Percentiles rank a stretch among this genome's conserved stretches.
These are phyloP conservation scores for Fragaria iinumae DNA, from an alignment of 306 rosid genomes.

Conservation along the genomic window DNA sequence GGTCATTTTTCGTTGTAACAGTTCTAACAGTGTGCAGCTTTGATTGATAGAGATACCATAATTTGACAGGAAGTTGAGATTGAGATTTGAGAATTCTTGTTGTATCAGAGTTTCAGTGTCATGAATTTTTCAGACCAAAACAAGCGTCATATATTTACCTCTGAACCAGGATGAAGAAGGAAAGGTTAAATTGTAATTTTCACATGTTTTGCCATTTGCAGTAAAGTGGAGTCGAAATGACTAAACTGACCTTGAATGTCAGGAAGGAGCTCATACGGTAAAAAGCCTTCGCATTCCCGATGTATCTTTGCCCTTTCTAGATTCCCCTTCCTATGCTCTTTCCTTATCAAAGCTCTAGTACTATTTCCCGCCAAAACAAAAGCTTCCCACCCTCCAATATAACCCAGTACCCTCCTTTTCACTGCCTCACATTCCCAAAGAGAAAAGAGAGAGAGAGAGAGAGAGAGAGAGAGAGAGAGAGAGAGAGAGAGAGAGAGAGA, in stretches of 20 bases:
- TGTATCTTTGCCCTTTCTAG: constrained; percentile 34
- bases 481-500: constrained; percentile 15
- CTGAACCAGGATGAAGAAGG: neutral
- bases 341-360: constrained; percentile 21
- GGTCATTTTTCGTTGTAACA: constrained; percentile 4
- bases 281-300: constrained; percentile 51
- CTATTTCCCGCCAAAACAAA: constrained; percentile 67
- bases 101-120: neutral
- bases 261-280: constrained; percentile 17
- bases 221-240: constrained; percentile 7
- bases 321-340: constrained; percentile 26
- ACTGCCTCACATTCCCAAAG: constrained; percentile 27
- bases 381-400: constrained; percentile 22
- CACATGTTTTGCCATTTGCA: neutral
- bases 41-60: neutral
- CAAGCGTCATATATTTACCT: neutral
- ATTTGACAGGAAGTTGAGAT: constrained; percentile 3
- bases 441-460: constrained; percentile 32
- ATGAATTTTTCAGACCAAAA: neutral
- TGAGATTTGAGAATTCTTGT: constrained; percentile 27
- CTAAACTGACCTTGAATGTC: constrained; percentile 37
- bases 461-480: constrained; percentile 34
- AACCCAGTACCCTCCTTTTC: constrained; percentile 24
- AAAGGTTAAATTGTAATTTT: neutral
- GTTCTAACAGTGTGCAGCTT: constrained; percentile 21